Conservation (phyloP, 257 asterid species). For the Avicennia marina region DNA sequence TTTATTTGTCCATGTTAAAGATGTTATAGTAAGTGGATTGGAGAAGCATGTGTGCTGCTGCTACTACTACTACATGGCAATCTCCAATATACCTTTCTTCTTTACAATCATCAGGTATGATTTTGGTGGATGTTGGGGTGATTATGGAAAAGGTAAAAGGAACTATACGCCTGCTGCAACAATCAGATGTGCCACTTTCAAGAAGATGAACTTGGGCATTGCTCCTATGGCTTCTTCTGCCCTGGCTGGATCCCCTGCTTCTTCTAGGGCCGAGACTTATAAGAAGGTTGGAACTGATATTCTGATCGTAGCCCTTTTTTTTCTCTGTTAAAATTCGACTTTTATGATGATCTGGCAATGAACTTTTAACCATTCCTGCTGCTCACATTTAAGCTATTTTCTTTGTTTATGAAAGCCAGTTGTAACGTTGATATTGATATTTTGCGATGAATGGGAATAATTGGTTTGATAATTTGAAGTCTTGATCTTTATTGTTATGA, state of each 20-base stretch:
- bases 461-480: not conserved
- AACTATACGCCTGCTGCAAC: conserved; percentile 25
- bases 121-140: conserved; percentile 50
- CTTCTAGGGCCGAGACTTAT: conserved; percentile 44
- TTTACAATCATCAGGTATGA: conserved; percentile 58
- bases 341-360: not conserved
- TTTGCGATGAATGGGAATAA: not conserved
- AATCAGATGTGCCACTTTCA: conserved; percentile 30
- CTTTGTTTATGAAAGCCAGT: not conserved
- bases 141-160: conserved; percentile 38
- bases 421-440: not conserved
- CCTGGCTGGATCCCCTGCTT: conserved; percentile 30
- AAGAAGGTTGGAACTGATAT: conserved; percentile 49
- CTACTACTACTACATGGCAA: conserved; percentile 29
- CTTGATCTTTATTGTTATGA: conserved; percentile 14
- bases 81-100: conserved; percentile 47
- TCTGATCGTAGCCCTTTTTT: conserved; percentile 8
- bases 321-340: not conserved
- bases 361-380: not conserved
- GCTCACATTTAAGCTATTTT: not conserved
- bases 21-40: conserved; percentile 26
- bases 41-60: conserved; percentile 21
- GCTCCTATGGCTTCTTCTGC: conserved; percentile 55
- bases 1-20: conserved; percentile 13
- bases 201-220: conserved; percentile 45